Evolutionary conservation across 106 monocot species (phyloP), one percentile per base, ranked within the genome.

Genomic region (Dendrobium chrysotoxum): DNA sequence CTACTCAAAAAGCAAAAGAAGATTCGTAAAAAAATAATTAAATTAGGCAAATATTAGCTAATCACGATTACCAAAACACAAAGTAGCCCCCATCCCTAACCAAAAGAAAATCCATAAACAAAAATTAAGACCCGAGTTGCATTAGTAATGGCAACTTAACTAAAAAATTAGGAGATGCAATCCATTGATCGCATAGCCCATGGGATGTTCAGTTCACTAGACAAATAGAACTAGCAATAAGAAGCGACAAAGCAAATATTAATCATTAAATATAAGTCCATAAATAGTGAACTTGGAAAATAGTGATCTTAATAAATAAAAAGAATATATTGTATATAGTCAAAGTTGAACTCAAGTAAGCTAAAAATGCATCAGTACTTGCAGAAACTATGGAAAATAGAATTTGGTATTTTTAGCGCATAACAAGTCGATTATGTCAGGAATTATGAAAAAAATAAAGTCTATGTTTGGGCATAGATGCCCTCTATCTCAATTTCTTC

Each of bases 401-500:
- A 42, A 21, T 15, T 46, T 31, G 25, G 64, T 44, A n/a, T 77
- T 78, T n/a, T 53, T 18, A 46, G 67, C 31, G 95, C 98, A 86
- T 99, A 66, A 99, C 46, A 83, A 99, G 88, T 75, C 93, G 98
- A 81, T 95, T 87, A 80, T 91, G 70, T 12, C 93, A 66, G 71
- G 90, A 92, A 88, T 95, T 95, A 77, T 95, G 89, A 79, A 95
- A 95, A n/a, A 83, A 91, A 95, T 28, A 99, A 90, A 28, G 98
- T 99, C 67, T 95, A 95, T 44, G 91, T 73, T 80, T 95, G 88
- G 1, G 93, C 86, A 79, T 86, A 87, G 79, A 99, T 95, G 30
- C 98, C 98, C 83, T 95, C 98, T 75, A 99, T 99, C 82, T 99
- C 95, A 74, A 92, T 95, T 88, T 99, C 98, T n/a, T n/a, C n/a